Evolutionary conservation across 495 filamentous ascomycete genomes (phyloP).

Genomic region (Rhypophila decipiens): DNA sequence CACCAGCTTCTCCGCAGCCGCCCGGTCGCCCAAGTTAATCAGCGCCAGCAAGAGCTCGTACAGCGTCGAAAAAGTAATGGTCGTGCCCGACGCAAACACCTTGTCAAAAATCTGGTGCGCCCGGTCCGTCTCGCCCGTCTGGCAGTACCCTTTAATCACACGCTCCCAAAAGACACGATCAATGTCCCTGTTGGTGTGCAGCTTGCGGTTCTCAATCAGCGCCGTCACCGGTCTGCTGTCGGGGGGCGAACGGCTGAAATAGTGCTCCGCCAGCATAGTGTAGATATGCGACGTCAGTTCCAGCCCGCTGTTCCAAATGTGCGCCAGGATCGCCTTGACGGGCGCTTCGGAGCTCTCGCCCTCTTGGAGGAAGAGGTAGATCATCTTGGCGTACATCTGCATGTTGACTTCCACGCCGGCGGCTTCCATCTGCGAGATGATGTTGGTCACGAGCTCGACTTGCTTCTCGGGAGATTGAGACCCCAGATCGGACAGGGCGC

Average conservation of each 20-base stretch:
- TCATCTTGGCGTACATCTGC: conserved; percentile 54
- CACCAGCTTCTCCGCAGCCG: conserved; percentile 26
- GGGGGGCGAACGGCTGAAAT: conserved; percentile 52
- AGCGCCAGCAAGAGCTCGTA: conserved; percentile 41
- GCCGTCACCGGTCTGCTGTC: conserved; percentile 50
- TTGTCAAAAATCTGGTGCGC: conserved; percentile 46
- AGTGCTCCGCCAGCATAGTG: conserved; percentile 63
- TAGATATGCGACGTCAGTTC: conserved; percentile 55
- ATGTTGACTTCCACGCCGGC: conserved; percentile 48
- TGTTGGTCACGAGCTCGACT: conserved; percentile 20
- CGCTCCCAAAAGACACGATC: conserved; percentile 64
- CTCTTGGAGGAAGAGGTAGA: conserved; percentile 52
- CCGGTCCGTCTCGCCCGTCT: conserved; percentile 37
- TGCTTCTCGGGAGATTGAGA: conserved; percentile 21
- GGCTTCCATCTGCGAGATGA: conserved; percentile 49
- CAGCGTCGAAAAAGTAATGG: conserved; percentile 40
- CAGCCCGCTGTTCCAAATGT: conserved; percentile 49
- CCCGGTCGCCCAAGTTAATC: conserved; percentile 29
- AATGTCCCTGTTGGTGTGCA: conserved; percentile 27
- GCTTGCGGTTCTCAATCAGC: conserved; percentile 43
- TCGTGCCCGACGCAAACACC: conserved; percentile 33
- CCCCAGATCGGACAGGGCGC: conserved; percentile 19
- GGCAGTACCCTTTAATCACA: conserved; percentile 56
- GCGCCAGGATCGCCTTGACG: conserved; percentile 52
- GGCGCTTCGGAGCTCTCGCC: conserved; percentile 35